Evolutionary conservation across 441 rosid genomes (phyloP), one percentile per base, ranked within the genome.

Genomic region (Pelargonium australe): DNA sequence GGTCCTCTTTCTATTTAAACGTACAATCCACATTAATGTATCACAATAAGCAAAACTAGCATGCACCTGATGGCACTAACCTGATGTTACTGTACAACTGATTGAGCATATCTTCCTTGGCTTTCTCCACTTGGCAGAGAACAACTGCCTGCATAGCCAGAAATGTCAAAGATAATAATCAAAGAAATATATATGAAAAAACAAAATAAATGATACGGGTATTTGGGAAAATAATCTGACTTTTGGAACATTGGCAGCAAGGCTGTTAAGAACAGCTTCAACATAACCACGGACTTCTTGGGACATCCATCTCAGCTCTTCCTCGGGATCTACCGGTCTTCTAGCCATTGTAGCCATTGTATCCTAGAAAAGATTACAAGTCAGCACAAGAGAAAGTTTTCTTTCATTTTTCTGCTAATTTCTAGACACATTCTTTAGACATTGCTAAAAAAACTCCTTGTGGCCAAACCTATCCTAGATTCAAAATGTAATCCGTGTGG

Each of bases 281-380:
- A 92, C 97, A 63, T 95, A 95, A 75, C 99, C 98, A 4, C 98
- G 98, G 13, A 95, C 97, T 89, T 95, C 99, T 79, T 95, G 99
- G 43, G 99, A 87, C 98, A 95, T 95, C 99, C 99, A 95, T 61
- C 96, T 84, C 34, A 95, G 94, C 82, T 95, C 99, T 80, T 95
- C 98, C 83, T 95, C 99, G 19, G 99, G 99, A 76, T 95, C 98
- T 60, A 86, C 87, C 4, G 99, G 98, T 76, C 85, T 87, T 81
- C 96, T 86, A 71, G 83, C 85, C 96, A 92, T 88, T 73, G 90
- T 89, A 81, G 83, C 84, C 96, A 92, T 90, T 73, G 90, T 89
- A 81, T 92, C 97, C 99, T 95, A 75, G 62, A 73, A 70, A 65
- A 7, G 66, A 20, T 47, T 14, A 58, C 47, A 62, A 23, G 55